Evolutionary conservation across 441 rosid species (phyloP).

Genomic region (Erodium moschatum): DNA sequence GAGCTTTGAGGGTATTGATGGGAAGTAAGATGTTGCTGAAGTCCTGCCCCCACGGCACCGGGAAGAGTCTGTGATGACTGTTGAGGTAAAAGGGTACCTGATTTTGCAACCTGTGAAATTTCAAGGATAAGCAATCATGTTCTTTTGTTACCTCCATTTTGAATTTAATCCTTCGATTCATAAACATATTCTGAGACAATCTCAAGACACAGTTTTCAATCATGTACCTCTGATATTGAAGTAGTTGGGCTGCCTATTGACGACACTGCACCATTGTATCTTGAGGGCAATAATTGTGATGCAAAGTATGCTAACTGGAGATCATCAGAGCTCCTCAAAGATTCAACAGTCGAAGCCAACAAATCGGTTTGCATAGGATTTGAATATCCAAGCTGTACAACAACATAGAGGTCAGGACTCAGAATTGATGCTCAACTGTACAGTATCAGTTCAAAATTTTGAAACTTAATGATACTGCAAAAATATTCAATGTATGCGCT

Average conservation of each 20-base stretch:
- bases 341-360: conserved; percentile 21
- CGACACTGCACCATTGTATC: conserved; percentile 22
- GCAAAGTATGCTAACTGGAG: conserved; percentile 18
- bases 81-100: conserved; percentile 20
- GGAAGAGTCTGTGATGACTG: conserved; percentile 19
- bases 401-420: conserved; percentile 11
- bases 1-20: conserved; percentile 22
- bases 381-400: conserved; percentile 24
- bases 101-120: conserved; percentile 22
- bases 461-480: no score
- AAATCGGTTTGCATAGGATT: conserved; percentile 21
- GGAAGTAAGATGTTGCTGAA: conserved; percentile 17
- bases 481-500: no score
- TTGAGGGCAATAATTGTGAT: conserved; percentile 20
- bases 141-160: no score
- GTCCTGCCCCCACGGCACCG: conserved; percentile 18
- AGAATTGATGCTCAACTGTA: neutral
- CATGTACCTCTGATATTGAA: conserved; percentile 34
- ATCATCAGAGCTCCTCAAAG: conserved; percentile 17
- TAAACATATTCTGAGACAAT: neutral
- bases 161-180: no score
- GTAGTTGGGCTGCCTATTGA: conserved; percentile 15
- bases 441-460: conserved; percentile 10
- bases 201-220: neutral
- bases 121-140: neutral